Percentiles rank a stretch among this genome's conserved stretches.
phyloP scores from a whole-genome alignment of 805 yeast species.

The Lachancea fermentati region DNA sequence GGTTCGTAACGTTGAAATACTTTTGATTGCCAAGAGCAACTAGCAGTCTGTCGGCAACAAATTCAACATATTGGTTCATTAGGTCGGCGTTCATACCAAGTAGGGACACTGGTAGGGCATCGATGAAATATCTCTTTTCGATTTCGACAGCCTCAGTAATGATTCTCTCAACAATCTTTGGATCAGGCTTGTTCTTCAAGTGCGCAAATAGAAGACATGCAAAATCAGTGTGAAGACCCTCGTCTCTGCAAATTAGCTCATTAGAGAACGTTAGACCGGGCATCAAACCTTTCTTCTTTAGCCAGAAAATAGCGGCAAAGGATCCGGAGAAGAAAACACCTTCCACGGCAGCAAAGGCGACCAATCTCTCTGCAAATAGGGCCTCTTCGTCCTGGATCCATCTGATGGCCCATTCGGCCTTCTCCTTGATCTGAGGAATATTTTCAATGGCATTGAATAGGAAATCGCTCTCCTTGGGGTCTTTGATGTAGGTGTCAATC shows the following conservation, averaged over 20 bases:
- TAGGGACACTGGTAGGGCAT: conserved; percentile 88
- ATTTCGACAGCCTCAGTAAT: conserved; percentile 93
- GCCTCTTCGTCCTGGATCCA: conserved; percentile 91
- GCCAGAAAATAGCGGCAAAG: conserved; percentile 97
- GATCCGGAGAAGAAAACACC: conserved; percentile 99
- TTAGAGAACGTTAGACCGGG: conserved; percentile 98
- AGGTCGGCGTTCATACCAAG: conserved; percentile 91
- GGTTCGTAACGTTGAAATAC: conserved; percentile 81
- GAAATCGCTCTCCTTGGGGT: conserved; percentile 85
- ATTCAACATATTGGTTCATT: conserved; percentile 98
- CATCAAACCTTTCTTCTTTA: conserved; percentile 98
- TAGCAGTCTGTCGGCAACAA: conserved; percentile 92
- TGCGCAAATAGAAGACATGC: conserved; percentile 94
- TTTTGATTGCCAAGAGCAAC: conserved; percentile 89
- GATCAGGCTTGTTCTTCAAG: conserved; percentile 81
- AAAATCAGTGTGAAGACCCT: conserved; percentile 97
- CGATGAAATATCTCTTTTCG: conserved; percentile 91
- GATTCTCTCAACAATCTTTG: conserved; percentile 71
- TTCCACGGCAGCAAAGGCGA: conserved; percentile 98
- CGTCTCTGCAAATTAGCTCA: conserved; percentile 96
- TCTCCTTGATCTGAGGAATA: conserved; percentile 92
- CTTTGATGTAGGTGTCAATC: conserved; percentile 93
- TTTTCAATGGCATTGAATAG: conserved; percentile 94
- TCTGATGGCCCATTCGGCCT: conserved; percentile 98
- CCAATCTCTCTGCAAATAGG: conserved; percentile 89